Percentiles rank a stretch among this genome's conserved stretches.
phyloP scores from a whole-genome alignment of 495 filamentous ascomycete genomes.

The Aspergillus mulundensis region DNA sequence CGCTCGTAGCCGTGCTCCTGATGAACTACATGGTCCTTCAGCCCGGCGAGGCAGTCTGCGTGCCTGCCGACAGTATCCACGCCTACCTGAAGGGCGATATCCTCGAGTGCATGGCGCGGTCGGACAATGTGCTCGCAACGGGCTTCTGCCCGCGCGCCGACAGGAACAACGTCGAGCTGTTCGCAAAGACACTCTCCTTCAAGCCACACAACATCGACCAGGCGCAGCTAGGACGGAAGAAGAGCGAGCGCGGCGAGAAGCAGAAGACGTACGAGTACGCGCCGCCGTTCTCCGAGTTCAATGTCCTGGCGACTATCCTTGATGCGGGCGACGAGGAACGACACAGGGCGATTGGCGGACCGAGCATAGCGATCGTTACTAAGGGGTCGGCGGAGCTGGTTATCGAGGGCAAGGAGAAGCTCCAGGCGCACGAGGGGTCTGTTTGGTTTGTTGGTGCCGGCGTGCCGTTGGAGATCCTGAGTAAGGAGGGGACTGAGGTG shows the following conservation, averaged over 20 bases:
- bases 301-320: slow-evolving; percentile 59
- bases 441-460: slow-evolving; percentile 68
- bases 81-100: slow-evolving; percentile 76
- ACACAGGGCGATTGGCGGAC: slow-evolving; percentile 54
- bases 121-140: slow-evolving; percentile 72
- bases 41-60: slow-evolving; percentile 65
- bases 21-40: slow-evolving; percentile 72
- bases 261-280: slow-evolving; percentile 59
- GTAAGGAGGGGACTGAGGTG: slow-evolving; percentile 52
- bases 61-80: slow-evolving; percentile 76
- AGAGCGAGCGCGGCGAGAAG: slow-evolving; percentile 49
- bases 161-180: slow-evolving; percentile 59
- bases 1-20: slow-evolving; percentile 57
- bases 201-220: slow-evolving; percentile 53
- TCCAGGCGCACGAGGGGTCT: slow-evolving; percentile 56
- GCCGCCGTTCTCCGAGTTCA: slow-evolving; percentile 71
- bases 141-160: slow-evolving; percentile 68
- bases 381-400: slow-evolving; percentile 57
- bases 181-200: slow-evolving; percentile 58
- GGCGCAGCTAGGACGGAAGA: slow-evolving; percentile 44
- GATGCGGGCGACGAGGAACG: slow-evolving; percentile 54
- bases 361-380: slow-evolving; percentile 62
- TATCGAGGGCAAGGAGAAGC: slow-evolving; percentile 30
- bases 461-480: slow-evolving; percentile 54
- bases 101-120: slow-evolving; percentile 81